A percentile compares a stretch with the other conserved stretches of the same genome.
Conservation (phyloP, 306 rosid genomes). For the Amphicarpaea edgeworthii region DNA sequence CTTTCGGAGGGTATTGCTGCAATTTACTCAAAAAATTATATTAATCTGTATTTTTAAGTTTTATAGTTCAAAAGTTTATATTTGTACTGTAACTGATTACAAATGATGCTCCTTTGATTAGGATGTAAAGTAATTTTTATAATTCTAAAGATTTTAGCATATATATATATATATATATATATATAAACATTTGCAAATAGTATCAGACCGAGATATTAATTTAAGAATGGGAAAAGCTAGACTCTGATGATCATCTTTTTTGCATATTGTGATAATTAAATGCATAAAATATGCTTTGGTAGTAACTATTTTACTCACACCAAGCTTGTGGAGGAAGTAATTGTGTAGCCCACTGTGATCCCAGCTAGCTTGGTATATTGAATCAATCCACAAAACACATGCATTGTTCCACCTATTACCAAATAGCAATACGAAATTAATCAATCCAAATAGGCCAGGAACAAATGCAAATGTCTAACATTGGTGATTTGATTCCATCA, state of each 20-base stretch:
- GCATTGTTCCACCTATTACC: conserved; percentile 55
- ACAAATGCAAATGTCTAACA: background rate
- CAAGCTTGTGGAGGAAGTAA: conserved; percentile 59
- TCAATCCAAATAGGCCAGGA: conserved; percentile 3
- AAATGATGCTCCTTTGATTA: background rate
- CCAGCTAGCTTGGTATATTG: conserved; percentile 56
- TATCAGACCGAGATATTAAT: background rate
- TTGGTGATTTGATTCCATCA: background rate
- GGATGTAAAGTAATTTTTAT: background rate
- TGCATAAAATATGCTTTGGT: background rate
- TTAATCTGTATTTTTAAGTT: background rate
- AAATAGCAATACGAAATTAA: conserved; percentile 17
- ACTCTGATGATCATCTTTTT: background rate
- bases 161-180: background rate
- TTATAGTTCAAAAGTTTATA: background rate
- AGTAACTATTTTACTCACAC: conserved; percentile 49
- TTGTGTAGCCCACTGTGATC: conserved; percentile 58
- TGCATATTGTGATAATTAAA: conserved; percentile 5
- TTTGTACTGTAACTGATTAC: background rate
- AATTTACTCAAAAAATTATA: background rate
- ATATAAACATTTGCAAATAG: background rate
- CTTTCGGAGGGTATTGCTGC: too few species aligned
- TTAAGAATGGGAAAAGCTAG: background rate
- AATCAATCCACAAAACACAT: conserved; percentile 52
- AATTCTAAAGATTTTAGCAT: background rate